Percentiles rank a stretch among this genome's conserved stretches.
Evolutionary conservation across 257 asterid species (phyloP).

Genomic region (Salvia hispanica): DNA sequence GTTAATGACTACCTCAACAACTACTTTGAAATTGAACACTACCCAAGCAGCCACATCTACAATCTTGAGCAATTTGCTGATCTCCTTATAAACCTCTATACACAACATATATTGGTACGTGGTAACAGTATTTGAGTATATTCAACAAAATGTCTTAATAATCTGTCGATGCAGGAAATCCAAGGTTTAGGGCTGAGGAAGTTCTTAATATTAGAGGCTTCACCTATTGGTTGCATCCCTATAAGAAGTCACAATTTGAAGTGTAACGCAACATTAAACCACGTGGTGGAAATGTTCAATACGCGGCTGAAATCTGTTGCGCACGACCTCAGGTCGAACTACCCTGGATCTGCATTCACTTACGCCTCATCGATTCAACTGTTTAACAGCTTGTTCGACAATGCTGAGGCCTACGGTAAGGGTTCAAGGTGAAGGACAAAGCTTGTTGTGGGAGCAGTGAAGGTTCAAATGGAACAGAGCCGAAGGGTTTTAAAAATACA

Average conservation of each 20-base stretch:
- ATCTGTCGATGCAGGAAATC: constrained; percentile 2
- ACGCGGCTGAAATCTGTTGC: constrained; percentile 12
- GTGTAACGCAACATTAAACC: constrained; percentile 2
- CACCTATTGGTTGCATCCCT: constrained; percentile 29
- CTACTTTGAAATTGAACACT: neutral
- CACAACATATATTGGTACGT: neutral
- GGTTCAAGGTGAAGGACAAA: constrained; percentile 40
- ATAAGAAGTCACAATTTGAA: rapidly evolving
- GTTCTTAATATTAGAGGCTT: constrained; percentile 15
- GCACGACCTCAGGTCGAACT: constrained; percentile 4
- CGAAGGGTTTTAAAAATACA: constrained; percentile 25
- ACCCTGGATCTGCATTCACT: constrained; percentile 19
- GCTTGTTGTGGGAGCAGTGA: constrained; percentile 42
- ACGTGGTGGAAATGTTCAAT: constrained; percentile 19
- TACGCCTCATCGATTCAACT: neutral
- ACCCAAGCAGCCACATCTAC: neutral
- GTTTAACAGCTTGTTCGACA: constrained; percentile 5
- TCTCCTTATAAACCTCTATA: constrained; percentile 30
- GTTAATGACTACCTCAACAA: constrained; percentile 30
- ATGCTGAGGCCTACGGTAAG: constrained; percentile 38
- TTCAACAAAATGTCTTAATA: too few relatives aligned
- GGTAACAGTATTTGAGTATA: too few relatives aligned
- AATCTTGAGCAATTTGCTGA: constrained; percentile 24
- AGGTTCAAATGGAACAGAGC: constrained; percentile 25
- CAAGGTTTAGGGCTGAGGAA: constrained; percentile 26